A percentile compares a stretch with the other conserved stretches of the same genome.
Conservation (phyloP, 768 basidiomycete species). For the Amanita brunnescens region DNA sequence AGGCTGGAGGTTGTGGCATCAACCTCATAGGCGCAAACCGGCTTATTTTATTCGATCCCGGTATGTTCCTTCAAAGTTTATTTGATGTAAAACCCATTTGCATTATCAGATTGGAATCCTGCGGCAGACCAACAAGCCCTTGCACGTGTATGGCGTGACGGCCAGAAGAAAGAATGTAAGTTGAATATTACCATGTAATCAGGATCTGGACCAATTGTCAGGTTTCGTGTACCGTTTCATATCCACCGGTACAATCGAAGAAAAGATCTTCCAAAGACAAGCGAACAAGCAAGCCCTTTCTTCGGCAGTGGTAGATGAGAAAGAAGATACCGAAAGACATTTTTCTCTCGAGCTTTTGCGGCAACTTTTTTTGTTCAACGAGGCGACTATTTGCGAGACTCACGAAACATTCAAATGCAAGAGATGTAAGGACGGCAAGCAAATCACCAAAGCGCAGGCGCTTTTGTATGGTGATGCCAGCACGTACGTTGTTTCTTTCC, state of each 20-base stretch:
- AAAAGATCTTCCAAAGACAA: conserved; percentile 98
- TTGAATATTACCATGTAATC: background rate
- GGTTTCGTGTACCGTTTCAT: conserved; percentile 99
- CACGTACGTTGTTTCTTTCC: conserved; percentile 56
- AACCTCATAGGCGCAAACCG: conserved; percentile 95
- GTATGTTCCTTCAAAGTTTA: conserved; percentile 29
- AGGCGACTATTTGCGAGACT: conserved; percentile 81
- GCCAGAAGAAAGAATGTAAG: conserved; percentile 98
- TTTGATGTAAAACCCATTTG: conserved; percentile 2
- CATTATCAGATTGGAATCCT: conserved; percentile 85
- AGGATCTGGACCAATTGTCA: conserved; percentile 19
- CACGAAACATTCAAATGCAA: conserved; percentile 99
- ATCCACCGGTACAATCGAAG: conserved; percentile 94
- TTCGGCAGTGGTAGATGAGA: conserved; percentile 96
- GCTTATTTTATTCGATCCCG: conserved; percentile 92
- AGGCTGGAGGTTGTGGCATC: conserved; percentile 95
- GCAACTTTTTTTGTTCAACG: conserved; percentile 88
- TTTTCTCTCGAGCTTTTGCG: conserved; percentile 85
- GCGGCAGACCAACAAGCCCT: conserved; percentile 98
- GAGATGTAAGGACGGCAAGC: conserved; percentile 80
- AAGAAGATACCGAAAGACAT: conserved; percentile 91
- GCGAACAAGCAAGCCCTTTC: conserved; percentile 94
- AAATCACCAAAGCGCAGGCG: conserved; percentile 73
- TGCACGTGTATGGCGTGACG: conserved; percentile 98
- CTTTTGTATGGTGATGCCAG: conserved; percentile 94